phyloP scores from a whole-genome alignment of 257 asterid genomes.

The Handroanthus guayacan region DNA sequence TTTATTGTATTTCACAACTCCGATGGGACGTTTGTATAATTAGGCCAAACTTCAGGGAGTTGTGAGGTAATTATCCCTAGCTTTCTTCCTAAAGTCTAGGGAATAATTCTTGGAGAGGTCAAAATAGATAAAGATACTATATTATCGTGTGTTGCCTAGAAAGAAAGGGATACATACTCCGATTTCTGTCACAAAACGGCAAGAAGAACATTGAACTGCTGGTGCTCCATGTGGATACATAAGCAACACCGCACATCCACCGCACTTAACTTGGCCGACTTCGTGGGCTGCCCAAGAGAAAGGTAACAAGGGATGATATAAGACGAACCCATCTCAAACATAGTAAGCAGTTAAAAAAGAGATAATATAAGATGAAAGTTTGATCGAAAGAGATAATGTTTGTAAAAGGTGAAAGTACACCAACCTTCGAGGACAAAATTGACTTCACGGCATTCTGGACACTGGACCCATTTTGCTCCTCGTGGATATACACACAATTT shows the following conservation, averaged over 20 bases:
- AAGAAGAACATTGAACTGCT: slow-evolving; percentile 79
- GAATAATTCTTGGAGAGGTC: background rate
- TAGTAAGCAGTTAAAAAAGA: background rate
- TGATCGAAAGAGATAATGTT: slow-evolving; percentile 2
- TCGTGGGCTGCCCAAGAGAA: slow-evolving; percentile 65
- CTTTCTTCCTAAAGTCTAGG: background rate
- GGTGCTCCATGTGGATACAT: slow-evolving; percentile 86
- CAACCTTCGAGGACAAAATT: slow-evolving; percentile 89
- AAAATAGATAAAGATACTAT: background rate
- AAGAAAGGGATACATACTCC: slow-evolving; percentile 61
- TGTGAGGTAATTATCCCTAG: too few species aligned
- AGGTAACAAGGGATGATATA: background rate
- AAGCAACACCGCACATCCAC: slow-evolving; percentile 75
- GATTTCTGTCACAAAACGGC: slow-evolving; percentile 74
- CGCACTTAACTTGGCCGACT: slow-evolving; percentile 88
- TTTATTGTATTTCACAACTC: too few species aligned
- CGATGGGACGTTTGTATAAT: too few species aligned
- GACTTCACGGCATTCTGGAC: slow-evolving; percentile 81
- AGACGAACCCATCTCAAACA: background rate
- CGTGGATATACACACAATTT: slow-evolving; percentile 75
- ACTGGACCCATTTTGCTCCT: slow-evolving; percentile 80
- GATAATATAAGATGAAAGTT: background rate
- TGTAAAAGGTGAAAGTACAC: slow-evolving; percentile 4
- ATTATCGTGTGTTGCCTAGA: background rate
- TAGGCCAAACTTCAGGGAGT: too few species aligned